Base-by-base conservation (phyloP, 148 eudicot genomes). In the Amaranthus hypochondriacus region DNA sequence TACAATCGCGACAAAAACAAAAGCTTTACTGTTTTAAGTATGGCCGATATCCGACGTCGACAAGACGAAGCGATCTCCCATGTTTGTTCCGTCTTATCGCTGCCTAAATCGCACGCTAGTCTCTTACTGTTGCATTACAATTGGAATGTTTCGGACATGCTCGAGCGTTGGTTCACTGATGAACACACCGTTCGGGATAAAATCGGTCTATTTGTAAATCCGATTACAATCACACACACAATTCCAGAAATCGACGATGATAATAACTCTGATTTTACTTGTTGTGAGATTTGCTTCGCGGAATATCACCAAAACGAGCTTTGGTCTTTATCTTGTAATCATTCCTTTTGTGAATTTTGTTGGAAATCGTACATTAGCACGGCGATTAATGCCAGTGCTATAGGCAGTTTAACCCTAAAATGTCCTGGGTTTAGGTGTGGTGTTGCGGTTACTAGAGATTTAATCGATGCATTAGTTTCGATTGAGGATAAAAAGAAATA, bases 281-380 rank as follows among this genome's bases (percentile, higher is more conserved):
- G 73, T 5, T 91, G 97, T 62, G 89, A 86, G 7, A 87, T 91
- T 66, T 91, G 97, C 76, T 91, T 87, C 55, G 93, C 89, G 4
- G 72, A 68, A 48, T 78, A 68, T 73, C 79, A 86, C 11, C 56
- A 62, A 8, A 78, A 64, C 56, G 44, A 55, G 62, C 81, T 82
- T 0, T 47, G 63, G 46, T 71, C 86, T 50, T 83, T 84, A 74
- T 81, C 76, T 50, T 91, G 93, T 69, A 86, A 79, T n/a, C 97
- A 91, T 71, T 81, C 78, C 1, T 91, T 83, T 64, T 91, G 93
- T 77, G 46, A 46, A 49, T 56, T 78, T 6, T 91, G 97, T 62
- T 91, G 97, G 92, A 78, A 61, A 82, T 81, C 81, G 75, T 84
- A 75, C 78, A 48, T 74, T 1, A 62, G 21, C 2, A 54, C 39